Base-by-base conservation (phyloP, 2,329 filamentous ascomycete genomes). In the Exophiala xenobiotica region DNA sequence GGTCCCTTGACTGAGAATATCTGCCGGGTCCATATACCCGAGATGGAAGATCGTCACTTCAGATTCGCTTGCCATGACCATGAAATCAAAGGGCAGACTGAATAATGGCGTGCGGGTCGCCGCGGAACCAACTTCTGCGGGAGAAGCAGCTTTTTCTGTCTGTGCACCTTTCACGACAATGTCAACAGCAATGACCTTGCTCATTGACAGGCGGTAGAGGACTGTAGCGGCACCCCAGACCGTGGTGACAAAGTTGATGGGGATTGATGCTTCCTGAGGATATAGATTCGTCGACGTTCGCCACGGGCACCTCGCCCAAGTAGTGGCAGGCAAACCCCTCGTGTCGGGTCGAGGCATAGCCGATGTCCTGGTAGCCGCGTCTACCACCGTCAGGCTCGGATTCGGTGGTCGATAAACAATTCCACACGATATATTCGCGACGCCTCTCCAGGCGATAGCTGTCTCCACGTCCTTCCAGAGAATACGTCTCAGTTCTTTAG, bases 21-120 rank as follows among this genome's bases (percentile, higher is more conserved):
- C 7, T 9, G 18, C 20, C 16, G 35, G 26, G 8, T n/a, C 45
- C 49, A 56, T 46, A 14, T 27, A 9, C 8, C 35, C 53, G 20
- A 53, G 18, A 11, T 46, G 26, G 24, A 52, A 39, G 9, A 56
- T 49, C 23, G 46, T 49, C 35, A 56, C 46, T 48, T 49, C 49
- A 20, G 22, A 16, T 18, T 53, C 41, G 18, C 27, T 52, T 37
- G 53, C 41, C 6, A 56, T 22, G 8, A 52, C 37, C 19, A 56
- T 22, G 37, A 49, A 56, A 18, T 56, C 48, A 12, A 52, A 24
- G 12, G 16, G 38, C 4, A 35, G 31, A 16, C 31, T 3, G 4
- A 12, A 5, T 12, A 35, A 35, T 12, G 7, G 31, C 6, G n/a
- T 35, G n/a, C n/a, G 31, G 11, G 6, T 4, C 11, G 31, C n/a